These are phyloP conservation scores for Sparassis latifolia DNA, from an alignment of 1,284 basidiomycete genomes.

Conservation along the genomic window DNA sequence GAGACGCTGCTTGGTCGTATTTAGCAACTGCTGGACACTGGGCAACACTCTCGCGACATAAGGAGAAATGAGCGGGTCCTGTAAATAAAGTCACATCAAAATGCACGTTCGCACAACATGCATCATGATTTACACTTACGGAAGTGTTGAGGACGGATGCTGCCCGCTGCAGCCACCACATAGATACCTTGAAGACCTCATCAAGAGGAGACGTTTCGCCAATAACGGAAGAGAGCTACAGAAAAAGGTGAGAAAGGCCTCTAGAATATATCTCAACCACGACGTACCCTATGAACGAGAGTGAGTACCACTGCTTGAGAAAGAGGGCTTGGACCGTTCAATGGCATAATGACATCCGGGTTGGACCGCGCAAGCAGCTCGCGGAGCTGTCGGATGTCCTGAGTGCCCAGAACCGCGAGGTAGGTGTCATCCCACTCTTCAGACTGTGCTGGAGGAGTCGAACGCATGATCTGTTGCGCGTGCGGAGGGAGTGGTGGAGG, in stretches of 20 bases:
- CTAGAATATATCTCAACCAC: constrained; percentile 1
- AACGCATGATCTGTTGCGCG: constrained; percentile 24
- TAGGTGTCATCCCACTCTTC: constrained; percentile 83
- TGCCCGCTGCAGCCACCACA: constrained; percentile 81
- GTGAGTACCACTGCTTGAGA: constrained; percentile 79
- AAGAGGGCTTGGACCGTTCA: constrained; percentile 58
- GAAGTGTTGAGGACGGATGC: constrained; percentile 63
- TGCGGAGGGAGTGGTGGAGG: constrained; percentile 55
- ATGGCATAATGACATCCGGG: constrained; percentile 71
- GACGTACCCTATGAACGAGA: constrained; percentile 68
- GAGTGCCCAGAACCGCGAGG: constrained; percentile 61
- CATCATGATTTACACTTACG: constrained; percentile 32
- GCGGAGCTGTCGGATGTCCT: constrained; percentile 65
- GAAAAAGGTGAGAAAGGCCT: constrained; percentile 5
- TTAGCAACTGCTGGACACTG: constrained; percentile 66
- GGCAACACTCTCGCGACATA: constrained; percentile 75
- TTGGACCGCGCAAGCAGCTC: constrained; percentile 67
- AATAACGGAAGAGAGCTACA: constrained; percentile 61
- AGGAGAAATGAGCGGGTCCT: constrained; percentile 77
- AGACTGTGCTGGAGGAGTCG: constrained; percentile 47
- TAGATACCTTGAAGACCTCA: constrained; percentile 68
- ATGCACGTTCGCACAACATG: background rate
- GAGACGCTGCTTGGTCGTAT: constrained; percentile 71
- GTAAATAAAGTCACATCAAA: background rate
- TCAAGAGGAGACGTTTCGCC: constrained; percentile 70